These are phyloP conservation scores for Neonectria ditissima DNA, from an alignment of 2,329 filamentous ascomycete genomes.

Conservation along the genomic window DNA sequence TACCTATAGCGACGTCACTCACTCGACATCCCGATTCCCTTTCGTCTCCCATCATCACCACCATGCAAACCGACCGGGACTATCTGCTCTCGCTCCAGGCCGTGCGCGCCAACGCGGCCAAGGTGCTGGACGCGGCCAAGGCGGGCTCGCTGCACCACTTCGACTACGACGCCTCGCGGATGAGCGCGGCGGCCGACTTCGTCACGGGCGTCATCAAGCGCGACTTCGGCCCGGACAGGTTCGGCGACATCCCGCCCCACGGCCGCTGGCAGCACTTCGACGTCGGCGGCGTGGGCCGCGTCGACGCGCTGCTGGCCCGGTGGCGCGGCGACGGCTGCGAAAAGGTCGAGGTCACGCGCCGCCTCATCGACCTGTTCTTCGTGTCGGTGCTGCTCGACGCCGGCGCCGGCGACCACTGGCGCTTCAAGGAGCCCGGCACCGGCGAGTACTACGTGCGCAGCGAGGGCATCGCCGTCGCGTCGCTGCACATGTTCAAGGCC, in stretches of 20 bases:
- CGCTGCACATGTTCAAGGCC: slow-evolving; percentile 61
- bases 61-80: slow-evolving; percentile 28
- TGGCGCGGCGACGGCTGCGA: slow-evolving; percentile 57
- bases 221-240: slow-evolving; percentile 63
- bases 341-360: slow-evolving; percentile 60
- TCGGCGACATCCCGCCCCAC: slow-evolving; percentile 63
- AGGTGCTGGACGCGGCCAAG: slow-evolving; percentile 51
- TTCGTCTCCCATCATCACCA: too few relatives aligned
- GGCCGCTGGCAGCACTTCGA: slow-evolving; percentile 74
- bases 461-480: slow-evolving; percentile 64
- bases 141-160: slow-evolving; percentile 55
- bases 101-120: slow-evolving; percentile 50
- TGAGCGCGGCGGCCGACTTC: slow-evolving; percentile 55
- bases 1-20: neutral
- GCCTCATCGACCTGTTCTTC: slow-evolving; percentile 71
- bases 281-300: slow-evolving; percentile 63
- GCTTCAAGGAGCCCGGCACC: slow-evolving; percentile 54
- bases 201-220: slow-evolving; percentile 59
- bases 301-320: slow-evolving; percentile 56
- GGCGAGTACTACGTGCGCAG: slow-evolving; percentile 54
- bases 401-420: slow-evolving; percentile 63
- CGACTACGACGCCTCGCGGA: slow-evolving; percentile 51
- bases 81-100: slow-evolving; percentile 53
- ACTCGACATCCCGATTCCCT: too few relatives aligned
- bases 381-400: slow-evolving; percentile 70